Evolutionary conservation across 2,329 filamentous ascomycete genomes (phyloP), one percentile per base, ranked within the genome.

Genomic region (Chrysoporthe austroafricana): DNA sequence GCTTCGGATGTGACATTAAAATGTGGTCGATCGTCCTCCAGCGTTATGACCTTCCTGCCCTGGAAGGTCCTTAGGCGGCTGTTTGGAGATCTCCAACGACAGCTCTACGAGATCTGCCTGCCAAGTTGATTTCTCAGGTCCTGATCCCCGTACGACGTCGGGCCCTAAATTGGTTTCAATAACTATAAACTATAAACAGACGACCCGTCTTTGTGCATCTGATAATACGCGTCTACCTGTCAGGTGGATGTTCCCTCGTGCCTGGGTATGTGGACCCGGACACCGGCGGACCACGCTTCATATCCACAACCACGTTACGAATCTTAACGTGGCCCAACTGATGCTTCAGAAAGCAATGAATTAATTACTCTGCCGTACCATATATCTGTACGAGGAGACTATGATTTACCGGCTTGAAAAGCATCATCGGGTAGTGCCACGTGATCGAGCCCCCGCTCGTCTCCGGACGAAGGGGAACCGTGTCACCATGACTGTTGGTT

Each of bases 21-120:
- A 62, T 63, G 64, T 58, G 64, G 59, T 58, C 14, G 8, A n/a
- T 42, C 14, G 39, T 36, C 21, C 21, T 21, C 34, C 52, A 36
- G 52, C 43, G 42, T 44, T 58, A n/a, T 48, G 64, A 63, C 64
- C 64, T 66, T 66, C 59, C 64, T 63, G 59, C 64, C 59, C 64
- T 46, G 64, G 64, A 66, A 66, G 59, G 64, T 66, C 52, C 39
- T 57, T 50, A 57, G 42, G 48, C 48, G 59, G 64, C 50, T 50
- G 26, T 21, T 42, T 58, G 50, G 14, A 39, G 64, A 66, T 66
- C 64, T 62, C 32, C 54, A 64, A 58, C 32, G 52, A 48, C 52
- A 59, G 60, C 0, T 65, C 26, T 26, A 26, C 18, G 13, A 48
- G 21, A 61, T 32, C 21, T 18, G 9, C 16, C 48, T 7, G 39